Base-by-base conservation (phyloP, 257 asterid genomes). In the Paulownia fortunei region DNA sequence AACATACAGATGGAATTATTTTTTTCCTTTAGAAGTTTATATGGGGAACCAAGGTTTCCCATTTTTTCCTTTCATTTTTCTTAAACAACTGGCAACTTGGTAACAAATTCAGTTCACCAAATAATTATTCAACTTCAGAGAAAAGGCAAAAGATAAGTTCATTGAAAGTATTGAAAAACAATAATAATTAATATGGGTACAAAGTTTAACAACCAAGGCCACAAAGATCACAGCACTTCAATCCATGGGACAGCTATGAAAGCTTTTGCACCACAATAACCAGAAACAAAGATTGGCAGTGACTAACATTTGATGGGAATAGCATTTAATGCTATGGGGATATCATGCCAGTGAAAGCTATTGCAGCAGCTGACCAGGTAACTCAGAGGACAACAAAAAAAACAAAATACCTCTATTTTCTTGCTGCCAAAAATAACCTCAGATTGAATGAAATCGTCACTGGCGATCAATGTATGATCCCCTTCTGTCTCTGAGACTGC, bases 341-440 rank as follows among this genome's bases (percentile, higher is more conserved):
- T 42, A 61, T 60, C 60, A 47, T 19, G 61, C 67, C 41, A 36
- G 52, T 42, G 64, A 26, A 27, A 62, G 24, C 46, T 27, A 69
- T 16, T 37, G 62, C 39, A 55, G 27, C 9, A 30, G 64, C n/a
- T 68, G 62, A 49, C 32, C 66, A 36, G 54, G 19, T 34, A 19
- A 55, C 4, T 18, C 30, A 69, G n/a, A 54, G 6, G 27, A 46
- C 32, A 26, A 9, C 26, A 62, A 65, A 9, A 26, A 58, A n/a
- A 66, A 71, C 26, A 34, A 3, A 68, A 76, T 82, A 90, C 98
- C 96, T 91, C 88, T 51, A 94, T 84, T 41, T 72, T 82, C 77
- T 78, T 83, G 82, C 87, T 87, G 64, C 98, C 98, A 85, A 92
- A 69, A 56, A 94, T 86, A 60, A 80, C 93, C 61, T 87, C 93